Evolutionary conservation across 2,329 filamentous ascomycete species (phyloP), one percentile per base, ranked within the genome.

Genomic region (Paraphoma chrysanthemicola): DNA sequence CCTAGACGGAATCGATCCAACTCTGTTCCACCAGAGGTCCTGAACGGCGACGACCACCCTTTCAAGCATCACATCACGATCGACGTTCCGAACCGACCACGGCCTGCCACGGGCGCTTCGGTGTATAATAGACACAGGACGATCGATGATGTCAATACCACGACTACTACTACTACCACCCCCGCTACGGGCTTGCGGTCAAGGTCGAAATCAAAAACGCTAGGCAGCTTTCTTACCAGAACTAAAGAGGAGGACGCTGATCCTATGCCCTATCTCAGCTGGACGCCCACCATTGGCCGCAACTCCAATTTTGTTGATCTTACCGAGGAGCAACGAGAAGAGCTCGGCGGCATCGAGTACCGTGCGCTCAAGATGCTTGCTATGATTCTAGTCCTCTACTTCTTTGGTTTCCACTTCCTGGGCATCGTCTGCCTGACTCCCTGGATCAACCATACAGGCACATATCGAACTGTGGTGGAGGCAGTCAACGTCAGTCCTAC

Each of bases 321-420:
- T 62, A 91, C 90, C 0, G 90, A 96, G 64, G 92, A 95, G 62
- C 93, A 99, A 77, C 87, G 95, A 63, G 93, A 99, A 72, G 95
- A 99, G 76, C 80, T 99, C 2, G 95, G 95, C 10, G 95, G 95
- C 17, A 97, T 99, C 61, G 95, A 99, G 75, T 99, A 99, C 71
- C 89, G 95, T 6, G 91, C 94, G 0, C 76, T 99, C 57, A 96
- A 97, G 75, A 92, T 92, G 2, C 79, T 99, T 46, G 91, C 91
- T 1, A 73, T 92, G 29, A 88, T 98, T 30, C 81, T 98, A 17
- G 83, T 90, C 3, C 72, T 72, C 7, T 99, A 98, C 77, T 97
- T 90, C 70, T 86, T 92, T 72, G 88, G 90, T 0, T 97, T 96
- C 67, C 91, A 93, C 68, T 67, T 93, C 1, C 81, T 97, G 3